Conservation (phyloP, 2,329 filamentous ascomycete genomes). For the Fusarium bactridioides region DNA sequence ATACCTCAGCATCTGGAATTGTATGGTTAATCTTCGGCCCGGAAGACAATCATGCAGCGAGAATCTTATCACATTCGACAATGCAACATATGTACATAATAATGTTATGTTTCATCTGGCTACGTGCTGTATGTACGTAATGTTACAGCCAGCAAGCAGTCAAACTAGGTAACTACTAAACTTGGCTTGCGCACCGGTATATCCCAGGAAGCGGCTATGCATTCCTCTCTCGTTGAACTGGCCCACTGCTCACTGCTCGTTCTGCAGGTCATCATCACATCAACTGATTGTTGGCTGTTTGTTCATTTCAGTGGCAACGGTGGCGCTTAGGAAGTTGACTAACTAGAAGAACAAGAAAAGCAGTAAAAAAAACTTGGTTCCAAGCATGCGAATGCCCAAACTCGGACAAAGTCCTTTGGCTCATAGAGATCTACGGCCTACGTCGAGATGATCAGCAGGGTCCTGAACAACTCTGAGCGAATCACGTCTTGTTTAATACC, state of each 20-base stretch:
- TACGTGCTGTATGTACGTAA: constrained; percentile 22
- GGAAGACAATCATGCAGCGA: background rate
- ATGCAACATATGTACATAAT: background rate
- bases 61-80: constrained; percentile 22
- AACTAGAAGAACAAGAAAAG: constrained; percentile 1
- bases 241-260: constrained; percentile 7
- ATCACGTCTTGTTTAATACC: constrained; percentile 11
- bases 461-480: constrained; percentile 19
- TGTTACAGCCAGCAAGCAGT: background rate
- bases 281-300: constrained; percentile 8
- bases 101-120: background rate
- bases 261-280: constrained; percentile 8
- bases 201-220: background rate
- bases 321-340: constrained; percentile 14
- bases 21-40: constrained; percentile 29
- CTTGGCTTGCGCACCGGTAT: background rate
- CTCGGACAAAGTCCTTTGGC: constrained; percentile 17
- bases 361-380: constrained; percentile 26
- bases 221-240: constrained; percentile 22
- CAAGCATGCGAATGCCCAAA: background rate
- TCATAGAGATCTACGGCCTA: constrained; percentile 32
- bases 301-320: constrained; percentile 15
- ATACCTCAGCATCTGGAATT: constrained; percentile 1
- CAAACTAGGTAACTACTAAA: background rate
- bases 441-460: constrained; percentile 35